Base-by-base conservation (phyloP, 192 early-diverging fungal species). In the Entomortierella beljakovae region DNA sequence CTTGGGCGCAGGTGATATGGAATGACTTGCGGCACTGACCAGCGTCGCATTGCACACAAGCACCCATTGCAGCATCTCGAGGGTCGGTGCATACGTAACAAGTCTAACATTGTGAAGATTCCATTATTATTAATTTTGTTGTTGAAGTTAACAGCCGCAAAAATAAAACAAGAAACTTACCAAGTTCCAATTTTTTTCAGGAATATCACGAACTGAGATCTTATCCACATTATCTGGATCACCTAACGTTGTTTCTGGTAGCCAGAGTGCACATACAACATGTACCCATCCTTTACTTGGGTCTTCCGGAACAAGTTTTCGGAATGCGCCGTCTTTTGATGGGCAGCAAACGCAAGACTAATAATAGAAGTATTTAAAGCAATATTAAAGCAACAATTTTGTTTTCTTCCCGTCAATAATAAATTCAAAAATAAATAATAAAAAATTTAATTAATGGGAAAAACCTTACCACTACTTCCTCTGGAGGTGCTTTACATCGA, bases 201-300 rank as follows among this genome's bases (percentile, higher is more conserved):
- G 82, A 22, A 86, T 80, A 46, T 74, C 80, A 11, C 71, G 56
- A 29, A 86, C 71, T 20, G 79, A 71, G 37, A 82, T 81, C 23
- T 61, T 76, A 37, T 66, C 71, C 38, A 86, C 69, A 26, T 80
- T 67, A 2, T 72, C 58, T 11, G 66, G 77, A 20, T 84, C 70
- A 13, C 73, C 80, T 11, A 84, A 61, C 18, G 71, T 77, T 20
- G 84, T 82, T 29, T 84, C 83, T 58, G 82, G 85, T 64, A 86
- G 70, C 85, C 85, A 86, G 1, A 82, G 71, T 26, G 83, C 85
- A 52, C 85, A 86, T 6, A 86, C 81, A 29, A 84, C 65, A 43
- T 86, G 85, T 20, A 86, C 79, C 83, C 83, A 84, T 29, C 82
- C 80, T 35, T 52, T 38, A 20, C 70, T 72, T 3, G 63, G 63